These are phyloP conservation scores for Penicillium lividum DNA, from an alignment of 495 filamentous ascomycete genomes.

Conservation along the genomic window DNA sequence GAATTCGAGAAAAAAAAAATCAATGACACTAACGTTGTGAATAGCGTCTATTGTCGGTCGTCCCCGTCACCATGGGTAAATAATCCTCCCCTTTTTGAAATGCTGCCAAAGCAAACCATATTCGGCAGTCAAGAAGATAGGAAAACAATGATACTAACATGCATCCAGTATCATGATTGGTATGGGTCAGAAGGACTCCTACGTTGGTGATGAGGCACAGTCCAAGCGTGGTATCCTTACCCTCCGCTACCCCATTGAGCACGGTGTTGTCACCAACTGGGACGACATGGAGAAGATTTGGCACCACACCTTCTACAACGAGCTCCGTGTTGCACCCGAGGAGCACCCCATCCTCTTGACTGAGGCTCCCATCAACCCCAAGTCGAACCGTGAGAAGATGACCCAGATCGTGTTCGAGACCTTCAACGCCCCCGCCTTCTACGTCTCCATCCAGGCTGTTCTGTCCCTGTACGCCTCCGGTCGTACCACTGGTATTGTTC, in stretches of 20 bases:
- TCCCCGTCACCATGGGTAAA: constrained; percentile 99
- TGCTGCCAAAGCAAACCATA: background rate
- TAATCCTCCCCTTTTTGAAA: constrained; percentile 34
- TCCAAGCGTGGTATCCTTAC: constrained; percentile 99
- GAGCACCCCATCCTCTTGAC: constrained; percentile 99
- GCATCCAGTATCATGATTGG: constrained; percentile 95
- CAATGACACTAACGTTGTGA: constrained; percentile 23
- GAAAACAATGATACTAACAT: constrained; percentile 25
- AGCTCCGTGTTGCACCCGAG: constrained; percentile 98
- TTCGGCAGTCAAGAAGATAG: constrained; percentile 1
- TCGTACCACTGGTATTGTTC: constrained; percentile 99
- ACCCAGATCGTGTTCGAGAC: constrained; percentile 99
- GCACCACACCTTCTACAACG: constrained; percentile 99
- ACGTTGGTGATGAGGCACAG: constrained; percentile 99
- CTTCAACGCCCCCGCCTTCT: constrained; percentile 99
- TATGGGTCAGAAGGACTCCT: constrained; percentile 99
- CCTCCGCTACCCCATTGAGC: constrained; percentile 98
- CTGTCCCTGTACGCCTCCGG: constrained; percentile 98
- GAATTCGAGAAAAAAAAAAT: background rate
- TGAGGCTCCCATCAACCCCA: constrained; percentile 99
- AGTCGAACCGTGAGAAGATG: constrained; percentile 99
- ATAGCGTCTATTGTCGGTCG: constrained; percentile 98
- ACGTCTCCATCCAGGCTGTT: constrained; percentile 99
- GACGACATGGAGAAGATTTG: constrained; percentile 99
- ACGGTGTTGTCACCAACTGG: constrained; percentile 99